Base-by-base conservation (phyloP, 305 asterid genomes). In the Fraxinus velutina region DNA sequence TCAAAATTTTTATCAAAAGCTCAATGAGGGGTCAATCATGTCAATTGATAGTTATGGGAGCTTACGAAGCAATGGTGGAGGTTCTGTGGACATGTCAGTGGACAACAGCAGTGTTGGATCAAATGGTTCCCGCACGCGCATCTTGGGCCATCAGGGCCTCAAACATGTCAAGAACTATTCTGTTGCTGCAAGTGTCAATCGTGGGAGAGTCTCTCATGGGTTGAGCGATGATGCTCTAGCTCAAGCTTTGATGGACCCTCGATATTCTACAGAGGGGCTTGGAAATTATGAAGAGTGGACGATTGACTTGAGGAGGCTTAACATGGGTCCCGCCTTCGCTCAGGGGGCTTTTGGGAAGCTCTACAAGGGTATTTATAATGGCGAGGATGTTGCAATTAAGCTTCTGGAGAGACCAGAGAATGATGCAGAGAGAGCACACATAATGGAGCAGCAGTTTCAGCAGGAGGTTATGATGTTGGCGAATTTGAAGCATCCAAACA, bases 391-490 rank as follows among this genome's bases (percentile, higher is more conserved):
- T 78, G 99, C 99, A 29, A 94, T 95, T 73, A 95, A 95, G 92
- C 98, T 95, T 85, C 84, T 94, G 82, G 99, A 95, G 91, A 94
- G 82, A 90, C 99, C 98, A 1, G 99, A 92, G 88, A 88, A 92
- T 85, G 97, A 95, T 77, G 82, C 47, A 3, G 98, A 94, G 84
- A 90, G 92, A 84, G 96, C 96, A 21, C 94, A 89, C 4, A 86
- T 93, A 83, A 94, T 95, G 99, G 98, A 95, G 86, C 98, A 95
- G 78, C 99, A 94, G 86, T 95, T 95, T 85, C 98, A 95, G 78
- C 98, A 94, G 87, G 99, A 95, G 87, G 97, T 95, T 4, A 95
- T 92, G 98, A 95, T 95, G 99, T 87, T 95, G 86, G 96, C 97
- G 19, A 92, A 79, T 29, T 78, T 95, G 91, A 92, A 87, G 87